phyloP scores from a whole-genome alignment of 2,329 filamentous ascomycete species.

The Aspergillus brasiliensis region DNA sequence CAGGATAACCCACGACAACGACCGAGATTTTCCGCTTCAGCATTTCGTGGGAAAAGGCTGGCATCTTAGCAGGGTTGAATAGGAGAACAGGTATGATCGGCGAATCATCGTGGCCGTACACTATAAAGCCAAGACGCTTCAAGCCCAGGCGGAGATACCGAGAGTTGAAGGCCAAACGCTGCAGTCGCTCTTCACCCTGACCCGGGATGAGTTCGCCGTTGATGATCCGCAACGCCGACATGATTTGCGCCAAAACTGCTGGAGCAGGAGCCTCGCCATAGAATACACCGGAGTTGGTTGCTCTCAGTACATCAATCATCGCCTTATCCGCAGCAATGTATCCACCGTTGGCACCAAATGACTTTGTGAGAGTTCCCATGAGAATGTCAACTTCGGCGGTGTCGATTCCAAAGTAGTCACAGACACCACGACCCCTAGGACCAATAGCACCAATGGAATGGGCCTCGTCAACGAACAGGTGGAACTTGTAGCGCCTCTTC shows the following conservation, averaged over 20 bases:
- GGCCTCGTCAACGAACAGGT: conserved; percentile 93
- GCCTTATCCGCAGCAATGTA: conserved; percentile 88
- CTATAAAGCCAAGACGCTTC: conserved; percentile 94
- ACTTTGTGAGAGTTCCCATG: conserved; percentile 98
- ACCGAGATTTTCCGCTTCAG: conserved; percentile 95
- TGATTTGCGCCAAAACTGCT: conserved; percentile 86
- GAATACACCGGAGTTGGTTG: conserved; percentile 80
- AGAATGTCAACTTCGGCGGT: conserved; percentile 87
- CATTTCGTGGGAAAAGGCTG: conserved; percentile 98
- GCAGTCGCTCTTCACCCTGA: conserved; percentile 91
- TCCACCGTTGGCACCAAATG: conserved; percentile 95
- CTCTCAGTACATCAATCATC: conserved; percentile 88
- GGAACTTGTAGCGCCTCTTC: conserved; percentile 96
- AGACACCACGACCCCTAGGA: conserved; percentile 85
- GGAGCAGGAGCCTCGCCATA: conserved; percentile 87
- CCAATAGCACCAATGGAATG: conserved; percentile 94
- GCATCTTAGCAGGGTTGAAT: conserved; percentile 98
- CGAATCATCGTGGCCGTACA: conserved; percentile 96
- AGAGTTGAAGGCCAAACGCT: conserved; percentile 96
- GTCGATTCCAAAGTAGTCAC: conserved; percentile 94
- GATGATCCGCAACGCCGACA: conserved; percentile 83
- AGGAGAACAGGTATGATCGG: conserved; percentile 93
- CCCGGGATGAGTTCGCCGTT: conserved; percentile 83
- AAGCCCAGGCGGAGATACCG: conserved; percentile 95
- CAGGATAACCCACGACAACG: conserved; percentile 95